Evolutionary conservation across 805 yeast genomes (phyloP).

Genomic region (Wickerhamiella kurtzmanii): DNA sequence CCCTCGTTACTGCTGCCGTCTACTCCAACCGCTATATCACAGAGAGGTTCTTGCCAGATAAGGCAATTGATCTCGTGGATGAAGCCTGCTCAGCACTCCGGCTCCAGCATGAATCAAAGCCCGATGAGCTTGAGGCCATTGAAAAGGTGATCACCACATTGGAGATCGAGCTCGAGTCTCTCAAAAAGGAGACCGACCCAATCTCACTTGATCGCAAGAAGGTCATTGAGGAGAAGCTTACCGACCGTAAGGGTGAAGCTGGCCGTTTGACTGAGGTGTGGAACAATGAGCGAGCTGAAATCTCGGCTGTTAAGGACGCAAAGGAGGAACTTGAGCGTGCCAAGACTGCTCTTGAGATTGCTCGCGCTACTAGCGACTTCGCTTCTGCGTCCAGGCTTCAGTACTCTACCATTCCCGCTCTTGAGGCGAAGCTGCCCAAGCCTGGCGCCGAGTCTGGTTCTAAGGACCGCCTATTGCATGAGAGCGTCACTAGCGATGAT

Average conservation of each 20-base stretch:
- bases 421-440: slow-evolving; percentile 48
- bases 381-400: slow-evolving; percentile 81
- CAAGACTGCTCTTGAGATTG: slow-evolving; percentile 64
- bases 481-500: slow-evolving; percentile 86
- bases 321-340: slow-evolving; percentile 78
- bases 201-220: slow-evolving; percentile 64
- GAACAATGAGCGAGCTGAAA: slow-evolving; percentile 68
- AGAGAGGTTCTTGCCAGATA: slow-evolving; percentile 85
- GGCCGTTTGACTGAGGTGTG: slow-evolving; percentile 65
- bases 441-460: slow-evolving; percentile 5
- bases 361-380: slow-evolving; percentile 74
- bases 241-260: slow-evolving; percentile 49
- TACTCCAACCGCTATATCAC: slow-evolving; percentile 82
- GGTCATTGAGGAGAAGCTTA: slow-evolving; percentile 57
- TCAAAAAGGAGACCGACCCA: slow-evolving; percentile 83
- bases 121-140: slow-evolving; percentile 80
- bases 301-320: slow-evolving; percentile 65
- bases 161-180: slow-evolving; percentile 86
- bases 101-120: slow-evolving; percentile 92
- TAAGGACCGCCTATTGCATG: slow-evolving; percentile 46
- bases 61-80: slow-evolving; percentile 91
- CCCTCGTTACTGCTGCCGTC: slow-evolving; percentile 86
- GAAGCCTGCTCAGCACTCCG: slow-evolving; percentile 94
- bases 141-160: slow-evolving; percentile 87
- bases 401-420: slow-evolving; percentile 71